phyloP scores from a whole-genome alignment of 1,284 basidiomycete genomes.

The Ustanciosporium gigantosporum region DNA sequence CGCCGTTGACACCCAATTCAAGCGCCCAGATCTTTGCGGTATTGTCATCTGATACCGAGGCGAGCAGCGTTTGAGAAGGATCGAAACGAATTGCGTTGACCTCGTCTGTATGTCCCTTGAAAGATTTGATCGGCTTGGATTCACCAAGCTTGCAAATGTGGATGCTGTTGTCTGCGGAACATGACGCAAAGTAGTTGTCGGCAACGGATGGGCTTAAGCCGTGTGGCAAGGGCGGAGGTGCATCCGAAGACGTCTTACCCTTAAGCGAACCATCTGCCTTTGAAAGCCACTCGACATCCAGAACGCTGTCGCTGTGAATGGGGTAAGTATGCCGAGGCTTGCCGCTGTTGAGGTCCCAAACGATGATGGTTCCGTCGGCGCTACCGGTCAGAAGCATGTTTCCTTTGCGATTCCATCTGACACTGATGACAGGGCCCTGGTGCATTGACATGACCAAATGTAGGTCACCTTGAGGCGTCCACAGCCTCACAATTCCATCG shows the following conservation, averaged over 20 bases:
- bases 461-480: constrained; percentile 60
- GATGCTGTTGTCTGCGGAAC: constrained; percentile 58
- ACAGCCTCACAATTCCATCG: constrained; percentile 59
- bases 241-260: constrained; percentile 18
- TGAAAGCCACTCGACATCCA: constrained; percentile 60
- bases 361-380: constrained; percentile 58
- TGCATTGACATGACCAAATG: constrained; percentile 62
- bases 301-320: constrained; percentile 54
- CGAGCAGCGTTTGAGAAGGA: constrained; percentile 56
- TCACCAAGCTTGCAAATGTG: constrained; percentile 56
- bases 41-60: constrained; percentile 56
- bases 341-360: constrained; percentile 60
- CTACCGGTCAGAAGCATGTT: constrained; percentile 57
- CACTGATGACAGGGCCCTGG: constrained; percentile 59
- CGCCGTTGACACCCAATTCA: constrained; percentile 19
- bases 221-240: constrained; percentile 37
- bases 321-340: constrained; percentile 57
- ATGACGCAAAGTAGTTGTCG: constrained; percentile 57
- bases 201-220: constrained; percentile 39
- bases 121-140: constrained; percentile 52
- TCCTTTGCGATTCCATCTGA: constrained; percentile 59
- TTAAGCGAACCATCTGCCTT: constrained; percentile 35
- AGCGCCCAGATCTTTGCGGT: constrained; percentile 56
- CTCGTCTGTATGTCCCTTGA: constrained; percentile 58
- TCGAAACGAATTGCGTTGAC: constrained; percentile 60